Base-by-base conservation (phyloP, 2,329 filamentous ascomycete species). In the Fusarium buharicum region DNA sequence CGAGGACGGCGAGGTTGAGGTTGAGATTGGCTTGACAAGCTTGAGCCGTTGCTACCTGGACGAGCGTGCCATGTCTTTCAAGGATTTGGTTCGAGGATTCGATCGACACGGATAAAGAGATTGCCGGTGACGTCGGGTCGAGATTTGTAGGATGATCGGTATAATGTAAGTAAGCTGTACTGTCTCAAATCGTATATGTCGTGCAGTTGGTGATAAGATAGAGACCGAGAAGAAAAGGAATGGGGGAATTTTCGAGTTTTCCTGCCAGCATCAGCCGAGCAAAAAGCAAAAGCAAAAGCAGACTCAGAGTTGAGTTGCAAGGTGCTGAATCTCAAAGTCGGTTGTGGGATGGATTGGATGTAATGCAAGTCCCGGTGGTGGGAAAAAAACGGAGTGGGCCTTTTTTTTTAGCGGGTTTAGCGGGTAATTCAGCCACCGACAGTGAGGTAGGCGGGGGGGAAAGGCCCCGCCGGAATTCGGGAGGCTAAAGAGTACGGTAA, bases 11-110 rank as follows among this genome's bases (percentile, higher is more conserved):
- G 49, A 53, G 55, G 24, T 24, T 27, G 46, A 47, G 55, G 34
- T 54, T 36, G 50, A 50, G 33, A 37, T 18, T 51, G 52, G 64
- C 52, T 67, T 53, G 59, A 50, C 34, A 55, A 68, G 57, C 50
- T 59, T 28, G 52, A 55, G 43, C 39, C 48, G 55, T 54, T 48
- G 39, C 55, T 59, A 59, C 48, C 49, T 55, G 16, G 40, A 48
- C 52, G 55, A 50, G 59, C 41, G 50, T 54, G 59, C 66, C 68
- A 70, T 70, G 55, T 66, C 63, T 63, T 67, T n/a, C 11, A 17
- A 45, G 40, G 30, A 22, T 20, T 8, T 24, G 22, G 22, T 24
- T 49, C 17, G 31, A 44, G 27, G 49, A 34, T 43, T 24, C 33
- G 20, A 39, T 48, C 13, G 28, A 37, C 27, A 40, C 40, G 27